Evolutionary conservation across 768 basidiomycete genomes (phyloP), one percentile per base, ranked within the genome.

Genomic region (Collybiopsis luxurians): DNA sequence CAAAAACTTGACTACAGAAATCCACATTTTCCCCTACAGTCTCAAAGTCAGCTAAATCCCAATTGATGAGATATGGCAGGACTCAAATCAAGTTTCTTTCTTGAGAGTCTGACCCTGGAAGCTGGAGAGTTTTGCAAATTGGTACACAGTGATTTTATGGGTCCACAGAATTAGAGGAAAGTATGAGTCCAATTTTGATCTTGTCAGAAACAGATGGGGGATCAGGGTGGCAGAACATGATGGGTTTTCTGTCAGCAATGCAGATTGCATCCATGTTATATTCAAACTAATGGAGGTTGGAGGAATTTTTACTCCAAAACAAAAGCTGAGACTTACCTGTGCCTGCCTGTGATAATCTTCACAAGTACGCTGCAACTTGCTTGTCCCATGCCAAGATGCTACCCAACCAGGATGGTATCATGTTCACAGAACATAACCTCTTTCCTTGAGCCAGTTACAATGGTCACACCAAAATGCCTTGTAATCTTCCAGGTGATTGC

Each of bases 61-160:
- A 68, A 1, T 49, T 12, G 1, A 66, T 53, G 0, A 74, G 52
- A 0, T 69, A 39, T 0, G 72, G 74, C 64, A 74, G 70, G 6
- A 71, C 69, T 9, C 69, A 13, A 7, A 71, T 59, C 6, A 12
- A 12, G 1, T 48, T 21, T 11, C 63, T 46, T 1, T 38, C 53
- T 45, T 71, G 63, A 13, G 28, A n/a, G 12, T 10, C 19, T 21
- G 39, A 11, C 21, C 65, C 60, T 10, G 66, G 67, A 11, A 61
- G 31, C 5, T 63, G 27, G 0, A 70, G 49, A 0, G 60, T 53
- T 0, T 68, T 67, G 17, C 61, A 59, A 4, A 75, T 38, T 0
- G 69, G 73, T 1, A 73, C 64, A 13, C 73, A 75, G 50, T 75
- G 71, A 27, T 76, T 79, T 9, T 56, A 48, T 15, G 66, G 63